Conservation (phyloP, 108 stramenopile species). For the Fistulifera pelliculosa region DNA sequence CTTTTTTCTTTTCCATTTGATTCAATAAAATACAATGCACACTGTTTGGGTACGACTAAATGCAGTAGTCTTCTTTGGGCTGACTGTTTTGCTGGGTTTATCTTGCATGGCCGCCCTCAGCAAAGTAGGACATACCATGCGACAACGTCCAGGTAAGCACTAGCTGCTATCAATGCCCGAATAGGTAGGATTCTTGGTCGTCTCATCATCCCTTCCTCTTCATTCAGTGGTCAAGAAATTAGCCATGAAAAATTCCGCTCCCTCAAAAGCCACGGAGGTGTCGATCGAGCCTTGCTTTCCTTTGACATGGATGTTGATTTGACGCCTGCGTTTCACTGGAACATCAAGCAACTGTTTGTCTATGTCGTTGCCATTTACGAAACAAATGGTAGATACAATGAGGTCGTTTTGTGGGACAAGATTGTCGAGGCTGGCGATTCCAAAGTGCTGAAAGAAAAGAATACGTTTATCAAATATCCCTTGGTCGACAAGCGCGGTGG, state of each 20-base stretch:
- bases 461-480: slow-evolving; percentile 93
- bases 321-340: slow-evolving; percentile 97
- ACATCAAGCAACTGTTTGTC: slow-evolving; percentile 93
- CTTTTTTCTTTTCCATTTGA: too few relatives aligned
- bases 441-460: slow-evolving; percentile 65
- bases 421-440: slow-evolving; percentile 80
- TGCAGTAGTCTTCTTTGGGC: slow-evolving; percentile 97
- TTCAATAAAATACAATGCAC: slow-evolving; percentile 86
- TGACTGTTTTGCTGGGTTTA: slow-evolving; percentile 89
- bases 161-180: neutral
- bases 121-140: slow-evolving; percentile 53
- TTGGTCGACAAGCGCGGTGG: slow-evolving; percentile 88
- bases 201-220: neutral
- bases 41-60: slow-evolving; percentile 96
- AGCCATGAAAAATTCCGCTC: slow-evolving; percentile 61
- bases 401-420: slow-evolving; percentile 95
- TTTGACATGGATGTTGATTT: slow-evolving; percentile 94
- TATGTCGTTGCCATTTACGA: slow-evolving; percentile 89
- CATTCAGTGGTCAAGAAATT: slow-evolving; percentile 52
- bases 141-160: slow-evolving; percentile 51
- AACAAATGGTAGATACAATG: slow-evolving; percentile 66
- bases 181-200: neutral
- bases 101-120: slow-evolving; percentile 81
- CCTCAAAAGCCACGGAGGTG: slow-evolving; percentile 85
- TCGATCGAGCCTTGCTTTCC: slow-evolving; percentile 86